These are phyloP conservation scores for Dothidotthia symphoricarpi DNA, from an alignment of 2,329 filamentous ascomycete genomes.

Conservation along the genomic window DNA sequence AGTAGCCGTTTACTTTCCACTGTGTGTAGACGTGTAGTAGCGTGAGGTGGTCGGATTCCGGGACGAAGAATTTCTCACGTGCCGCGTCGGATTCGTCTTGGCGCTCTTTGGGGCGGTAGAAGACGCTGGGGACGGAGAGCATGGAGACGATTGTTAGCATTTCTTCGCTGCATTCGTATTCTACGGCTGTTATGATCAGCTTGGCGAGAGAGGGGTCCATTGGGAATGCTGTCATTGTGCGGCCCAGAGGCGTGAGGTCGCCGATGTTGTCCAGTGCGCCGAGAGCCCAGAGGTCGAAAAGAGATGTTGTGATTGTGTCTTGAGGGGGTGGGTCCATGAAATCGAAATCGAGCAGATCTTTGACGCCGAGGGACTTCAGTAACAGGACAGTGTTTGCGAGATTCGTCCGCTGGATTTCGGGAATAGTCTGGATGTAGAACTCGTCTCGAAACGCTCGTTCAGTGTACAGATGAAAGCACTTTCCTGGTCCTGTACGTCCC, in stretches of 20 bases:
- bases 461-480: slow-evolving; percentile 90
- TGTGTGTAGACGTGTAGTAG: slow-evolving; percentile 94
- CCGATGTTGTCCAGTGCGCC: slow-evolving; percentile 92
- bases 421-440: slow-evolving; percentile 93
- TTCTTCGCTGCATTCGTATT: slow-evolving; percentile 92
- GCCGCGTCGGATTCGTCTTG: slow-evolving; percentile 95
- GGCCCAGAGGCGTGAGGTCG: slow-evolving; percentile 81
- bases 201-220: slow-evolving; percentile 98
- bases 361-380: slow-evolving; percentile 90
- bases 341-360: slow-evolving; percentile 91
- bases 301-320: slow-evolving; percentile 93
- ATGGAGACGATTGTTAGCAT: slow-evolving; percentile 98
- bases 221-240: slow-evolving; percentile 93
- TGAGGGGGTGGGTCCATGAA: slow-evolving; percentile 99
- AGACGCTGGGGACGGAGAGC: slow-evolving; percentile 94
- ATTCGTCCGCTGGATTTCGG: slow-evolving; percentile 96
- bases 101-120: slow-evolving; percentile 94
- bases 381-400: slow-evolving; percentile 91
- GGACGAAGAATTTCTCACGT: slow-evolving; percentile 96
- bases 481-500: slow-evolving; percentile 90
- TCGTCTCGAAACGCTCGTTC: slow-evolving; percentile 95
- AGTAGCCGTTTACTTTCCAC: slow-evolving; percentile 88
- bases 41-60: slow-evolving; percentile 94
- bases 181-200: slow-evolving; percentile 83
- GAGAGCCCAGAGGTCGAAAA: slow-evolving; percentile 96